phyloP scores from a whole-genome alignment of 805 yeast genomes.

The Millerozyma miso region DNA sequence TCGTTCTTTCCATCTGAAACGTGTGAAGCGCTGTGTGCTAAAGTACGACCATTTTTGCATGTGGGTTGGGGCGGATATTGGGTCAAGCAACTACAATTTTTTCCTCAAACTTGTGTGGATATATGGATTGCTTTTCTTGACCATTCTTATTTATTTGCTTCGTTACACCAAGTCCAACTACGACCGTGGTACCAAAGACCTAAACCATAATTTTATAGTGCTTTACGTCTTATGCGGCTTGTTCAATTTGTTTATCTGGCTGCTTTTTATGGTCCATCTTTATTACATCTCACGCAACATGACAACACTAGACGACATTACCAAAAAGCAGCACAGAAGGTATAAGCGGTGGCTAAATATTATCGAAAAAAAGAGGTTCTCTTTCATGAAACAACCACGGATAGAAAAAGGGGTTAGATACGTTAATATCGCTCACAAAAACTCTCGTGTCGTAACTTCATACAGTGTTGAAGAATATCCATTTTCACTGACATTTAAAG shows the following conservation, averaged over 20 bases:
- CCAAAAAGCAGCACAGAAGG: conserved; percentile 25
- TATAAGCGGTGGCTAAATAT: conserved; percentile 21
- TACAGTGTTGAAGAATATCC: conserved; percentile 27
- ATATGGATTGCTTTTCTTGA: conserved; percentile 32
- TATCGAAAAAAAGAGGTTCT: conserved; percentile 1
- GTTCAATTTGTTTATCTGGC: conserved; percentile 24
- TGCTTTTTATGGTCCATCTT: conserved; percentile 41
- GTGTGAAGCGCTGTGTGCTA: conserved; percentile 55
- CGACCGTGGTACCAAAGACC: conserved; percentile 17
- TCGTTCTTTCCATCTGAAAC: conserved; percentile 67
- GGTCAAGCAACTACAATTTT: conserved; percentile 56
- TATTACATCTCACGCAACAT: conserved; percentile 44
- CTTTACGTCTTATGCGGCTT: conserved; percentile 42
- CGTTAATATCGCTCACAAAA: conserved; percentile 35
- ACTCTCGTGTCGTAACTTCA: conserved; percentile 34
- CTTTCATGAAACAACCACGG: not conserved
- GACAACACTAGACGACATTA: conserved; percentile 59
- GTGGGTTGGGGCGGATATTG: conserved; percentile 73
- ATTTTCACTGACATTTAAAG: conserved; percentile 32
- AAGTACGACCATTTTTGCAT: conserved; percentile 81
- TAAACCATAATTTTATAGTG: conserved; percentile 48
- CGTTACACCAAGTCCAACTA: conserved; percentile 20
- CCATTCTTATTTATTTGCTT: conserved; percentile 19
- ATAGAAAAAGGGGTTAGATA: conserved; percentile 34
- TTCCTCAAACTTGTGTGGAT: conserved; percentile 52